Evolutionary conservation across 768 basidiomycete species (phyloP).

Genomic region (Hirschioporus abietinus): DNA sequence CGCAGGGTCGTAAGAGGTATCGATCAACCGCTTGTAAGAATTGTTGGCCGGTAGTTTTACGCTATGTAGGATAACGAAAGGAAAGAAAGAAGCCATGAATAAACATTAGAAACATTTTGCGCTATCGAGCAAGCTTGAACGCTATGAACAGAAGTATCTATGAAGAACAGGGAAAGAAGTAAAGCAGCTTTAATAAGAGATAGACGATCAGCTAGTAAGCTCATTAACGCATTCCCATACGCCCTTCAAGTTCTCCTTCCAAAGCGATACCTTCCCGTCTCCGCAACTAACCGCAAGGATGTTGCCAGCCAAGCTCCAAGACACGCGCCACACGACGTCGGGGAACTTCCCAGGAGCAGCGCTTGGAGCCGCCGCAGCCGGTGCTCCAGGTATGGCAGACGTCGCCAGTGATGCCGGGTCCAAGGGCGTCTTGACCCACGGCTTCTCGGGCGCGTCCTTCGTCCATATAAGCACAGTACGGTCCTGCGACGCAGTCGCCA

Average conservation of each 20-base stretch:
- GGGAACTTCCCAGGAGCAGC: conserved; percentile 78
- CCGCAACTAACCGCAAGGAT: conserved; percentile 95
- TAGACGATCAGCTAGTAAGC: conserved; percentile 63
- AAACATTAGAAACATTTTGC: neutral
- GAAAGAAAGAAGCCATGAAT: neutral
- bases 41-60: neutral
- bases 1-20: neutral
- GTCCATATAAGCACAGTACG: conserved; percentile 91
- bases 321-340: conserved; percentile 98
- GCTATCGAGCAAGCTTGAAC: neutral
- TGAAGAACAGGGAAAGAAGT: neutral
- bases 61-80: neutral
- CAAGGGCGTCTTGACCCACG: conserved; percentile 78
- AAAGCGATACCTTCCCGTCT: conserved; percentile 95
- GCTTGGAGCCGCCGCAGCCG: conserved; percentile 30
- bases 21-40: neutral
- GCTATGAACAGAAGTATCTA: neutral
- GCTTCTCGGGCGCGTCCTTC: conserved; percentile 65
- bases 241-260: conserved; percentile 97
- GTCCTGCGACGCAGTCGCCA: conserved; percentile 95
- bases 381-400: conserved; percentile 35
- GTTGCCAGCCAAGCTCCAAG: conserved; percentile 96
- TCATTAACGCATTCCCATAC: conserved; percentile 97
- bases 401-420: conserved; percentile 57
- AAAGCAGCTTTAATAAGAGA: neutral